phyloP scores from a whole-genome alignment of 2,329 filamentous ascomycete species.

The Exophiala oligosperma region DNA sequence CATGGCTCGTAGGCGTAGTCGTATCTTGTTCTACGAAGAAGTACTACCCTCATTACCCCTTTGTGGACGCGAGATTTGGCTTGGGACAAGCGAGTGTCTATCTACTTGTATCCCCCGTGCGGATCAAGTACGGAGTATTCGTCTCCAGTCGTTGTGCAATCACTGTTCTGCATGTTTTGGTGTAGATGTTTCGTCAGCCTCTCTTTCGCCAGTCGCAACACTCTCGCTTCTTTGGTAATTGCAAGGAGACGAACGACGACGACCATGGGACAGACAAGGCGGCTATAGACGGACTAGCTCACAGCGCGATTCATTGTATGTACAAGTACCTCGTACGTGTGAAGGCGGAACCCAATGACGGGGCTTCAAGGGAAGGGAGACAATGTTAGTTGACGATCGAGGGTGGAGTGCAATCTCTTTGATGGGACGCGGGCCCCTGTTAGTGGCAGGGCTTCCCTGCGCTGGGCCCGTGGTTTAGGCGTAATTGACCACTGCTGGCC shows the following conservation, averaged over 20 bases:
- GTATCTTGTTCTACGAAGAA: too few relatives aligned
- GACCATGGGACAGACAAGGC: too few relatives aligned
- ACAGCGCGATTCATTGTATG: background rate
- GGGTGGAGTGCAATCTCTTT: slow-evolving; percentile 22
- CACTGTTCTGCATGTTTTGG: background rate
- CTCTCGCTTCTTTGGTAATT: slow-evolving; percentile 1
- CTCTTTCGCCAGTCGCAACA: slow-evolving; percentile 3
- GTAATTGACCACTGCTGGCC: too few relatives aligned
- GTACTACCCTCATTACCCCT: too few relatives aligned
- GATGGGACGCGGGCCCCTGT: slow-evolving; percentile 11
- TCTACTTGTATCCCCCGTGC: background rate
- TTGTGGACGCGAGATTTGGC: background rate
- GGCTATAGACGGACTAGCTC: background rate
- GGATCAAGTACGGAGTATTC: background rate
- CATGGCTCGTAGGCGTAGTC: too few relatives aligned
- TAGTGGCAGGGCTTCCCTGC: background rate
- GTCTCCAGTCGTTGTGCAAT: too few relatives aligned
- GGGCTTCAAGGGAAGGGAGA: slow-evolving; percentile 1
- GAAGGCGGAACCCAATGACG: slow-evolving; percentile 13
- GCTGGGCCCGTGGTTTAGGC: background rate
- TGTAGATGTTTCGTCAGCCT: slow-evolving; percentile 9
- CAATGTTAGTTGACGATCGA: slow-evolving; percentile 20
- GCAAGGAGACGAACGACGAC: background rate
- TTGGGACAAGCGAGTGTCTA: background rate
- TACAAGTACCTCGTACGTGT: slow-evolving; percentile 6